Percentiles rank a stretch among this genome's conserved stretches.
Evolutionary conservation across 2,329 filamentous ascomycete species (phyloP).

Genomic region (Neofusicoccum kwambonambiense): DNA sequence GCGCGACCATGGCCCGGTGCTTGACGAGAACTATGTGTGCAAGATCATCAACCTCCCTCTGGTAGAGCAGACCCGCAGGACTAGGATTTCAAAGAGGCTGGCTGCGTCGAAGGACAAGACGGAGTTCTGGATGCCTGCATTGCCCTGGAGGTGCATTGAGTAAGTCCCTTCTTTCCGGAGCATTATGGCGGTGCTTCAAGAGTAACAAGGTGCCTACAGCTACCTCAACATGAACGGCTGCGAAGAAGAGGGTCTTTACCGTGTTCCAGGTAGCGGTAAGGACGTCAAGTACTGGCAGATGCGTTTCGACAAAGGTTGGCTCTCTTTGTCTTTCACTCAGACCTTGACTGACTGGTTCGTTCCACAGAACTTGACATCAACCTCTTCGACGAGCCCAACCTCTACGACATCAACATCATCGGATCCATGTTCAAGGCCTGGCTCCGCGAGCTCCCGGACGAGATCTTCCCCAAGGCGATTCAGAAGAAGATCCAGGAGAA

Average conservation of each 20-base stretch:
- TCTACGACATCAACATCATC: constrained; percentile 96
- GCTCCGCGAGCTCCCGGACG: constrained; percentile 91
- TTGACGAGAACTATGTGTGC: constrained; percentile 80
- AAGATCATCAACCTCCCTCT: constrained; percentile 84
- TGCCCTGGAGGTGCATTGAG: constrained; percentile 94
- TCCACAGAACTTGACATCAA: constrained; percentile 77
- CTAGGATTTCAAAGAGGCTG: constrained; percentile 84
- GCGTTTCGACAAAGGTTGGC: constrained; percentile 77
- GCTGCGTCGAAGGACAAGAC: constrained; percentile 92
- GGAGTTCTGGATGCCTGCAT: constrained; percentile 97
- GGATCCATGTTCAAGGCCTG: constrained; percentile 95
- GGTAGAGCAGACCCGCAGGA: constrained; percentile 84
- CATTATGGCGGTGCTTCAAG: neutral
- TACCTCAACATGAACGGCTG: constrained; percentile 93
- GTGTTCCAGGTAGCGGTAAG: constrained; percentile 84
- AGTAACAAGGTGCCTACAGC: constrained; percentile 35
- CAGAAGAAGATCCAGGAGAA: constrained; percentile 79
- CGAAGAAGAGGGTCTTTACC: constrained; percentile 89
- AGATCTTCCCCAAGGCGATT: constrained; percentile 81
- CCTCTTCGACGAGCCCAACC: constrained; percentile 79
- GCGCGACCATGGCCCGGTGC: constrained; percentile 54
- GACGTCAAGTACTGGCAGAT: constrained; percentile 93
- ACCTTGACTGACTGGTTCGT: neutral
- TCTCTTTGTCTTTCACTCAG: neutral
- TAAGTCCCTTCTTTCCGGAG: constrained; percentile 37